Base-by-base conservation (phyloP, 73 alveolate species). In the Blepharisma stoltei region DNA sequence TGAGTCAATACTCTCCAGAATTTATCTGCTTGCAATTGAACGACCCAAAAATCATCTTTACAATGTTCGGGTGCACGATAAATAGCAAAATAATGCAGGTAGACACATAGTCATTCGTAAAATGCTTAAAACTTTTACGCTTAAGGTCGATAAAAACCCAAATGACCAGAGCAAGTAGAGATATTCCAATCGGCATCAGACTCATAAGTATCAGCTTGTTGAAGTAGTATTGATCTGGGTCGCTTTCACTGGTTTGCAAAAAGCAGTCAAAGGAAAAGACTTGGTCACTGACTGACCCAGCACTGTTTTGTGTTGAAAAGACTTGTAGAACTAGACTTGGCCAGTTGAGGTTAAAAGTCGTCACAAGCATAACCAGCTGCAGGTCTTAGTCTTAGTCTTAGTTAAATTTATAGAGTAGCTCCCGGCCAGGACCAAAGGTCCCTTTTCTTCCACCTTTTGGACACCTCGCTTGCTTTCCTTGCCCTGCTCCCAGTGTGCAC, bases 251-350 rank as follows among this genome's bases (percentile, higher is more conserved):
- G 44, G 41, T 60, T 27, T 38, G 9, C 2, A 85, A 45, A 75
- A 81, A 85, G 67, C 92, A 85, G 55, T 85, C 92, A 41, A 70
- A 68, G 37, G 89, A 80, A 54, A 80, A 80, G 41, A 85, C n/a
- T 20, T 70, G 70, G 14, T 80, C 80, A 45, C 83, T 55, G 37
- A 76, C 68, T 43, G 78, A 54, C 1, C 81, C 67, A 6, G 83
- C 32, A 6, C 1, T 25, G 5, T 54, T 7, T 44, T 85, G 70
- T 6, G 83, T 54, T 9, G 43, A 50, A 53, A 80, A 21, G 20
- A 81, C n/a, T 21, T 47, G 45, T 0, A 23, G 76, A 4, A 60
- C 76, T 11, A 11, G 21, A 27, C 20, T 23, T 60, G 76, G 76
- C 76, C 76, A 60, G 14, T 8, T 11, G 41, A 60, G 48, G 21